These are phyloP conservation scores for Emmonsiellopsis sp. DNA, from an alignment of 2,329 filamentous ascomycete genomes.

Conservation along the genomic window DNA sequence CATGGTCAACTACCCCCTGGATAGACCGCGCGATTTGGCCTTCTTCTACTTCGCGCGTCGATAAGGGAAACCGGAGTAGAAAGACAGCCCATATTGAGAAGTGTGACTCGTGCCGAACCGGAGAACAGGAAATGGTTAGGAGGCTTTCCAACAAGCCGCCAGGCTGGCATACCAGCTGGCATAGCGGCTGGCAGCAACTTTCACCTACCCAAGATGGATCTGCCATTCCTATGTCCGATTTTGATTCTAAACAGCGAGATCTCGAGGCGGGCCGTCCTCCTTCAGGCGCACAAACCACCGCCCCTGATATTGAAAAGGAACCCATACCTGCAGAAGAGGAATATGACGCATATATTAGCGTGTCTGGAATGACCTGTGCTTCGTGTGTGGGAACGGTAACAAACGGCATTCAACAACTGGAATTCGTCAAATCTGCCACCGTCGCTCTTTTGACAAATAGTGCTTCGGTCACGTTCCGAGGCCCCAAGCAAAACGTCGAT, in stretches of 20 bases:
- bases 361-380: slow-evolving; percentile 67
- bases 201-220: too few relatives aligned
- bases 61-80: slow-evolving; percentile 12
- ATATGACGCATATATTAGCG: slow-evolving; percentile 32
- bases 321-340: slow-evolving; percentile 12
- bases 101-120: slow-evolving; percentile 42
- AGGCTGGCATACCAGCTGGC: too few relatives aligned
- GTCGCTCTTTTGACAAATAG: slow-evolving; percentile 62
- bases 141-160: too few relatives aligned
- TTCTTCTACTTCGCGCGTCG: slow-evolving; percentile 15
- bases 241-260: background rate
- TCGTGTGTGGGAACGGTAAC: slow-evolving; percentile 58
- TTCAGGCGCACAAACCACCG: background rate
- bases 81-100: slow-evolving; percentile 38
- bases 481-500: slow-evolving; percentile 36
- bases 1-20: slow-evolving; percentile 16
- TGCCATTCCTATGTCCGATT: too few relatives aligned
- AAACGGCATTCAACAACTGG: slow-evolving; percentile 47
- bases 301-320: slow-evolving; percentile 3
- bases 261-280: background rate
- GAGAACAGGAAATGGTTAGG: slow-evolving; percentile 15
- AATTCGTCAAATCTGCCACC: slow-evolving; percentile 49
- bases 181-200: too few relatives aligned
- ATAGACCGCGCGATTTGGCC: slow-evolving; percentile 19
- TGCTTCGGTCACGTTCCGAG: slow-evolving; percentile 51